Evolutionary conservation across 164 flowering plant species (phyloP), one percentile per base, ranked within the genome.

Genomic region (Dillenia suffruticosa): DNA sequence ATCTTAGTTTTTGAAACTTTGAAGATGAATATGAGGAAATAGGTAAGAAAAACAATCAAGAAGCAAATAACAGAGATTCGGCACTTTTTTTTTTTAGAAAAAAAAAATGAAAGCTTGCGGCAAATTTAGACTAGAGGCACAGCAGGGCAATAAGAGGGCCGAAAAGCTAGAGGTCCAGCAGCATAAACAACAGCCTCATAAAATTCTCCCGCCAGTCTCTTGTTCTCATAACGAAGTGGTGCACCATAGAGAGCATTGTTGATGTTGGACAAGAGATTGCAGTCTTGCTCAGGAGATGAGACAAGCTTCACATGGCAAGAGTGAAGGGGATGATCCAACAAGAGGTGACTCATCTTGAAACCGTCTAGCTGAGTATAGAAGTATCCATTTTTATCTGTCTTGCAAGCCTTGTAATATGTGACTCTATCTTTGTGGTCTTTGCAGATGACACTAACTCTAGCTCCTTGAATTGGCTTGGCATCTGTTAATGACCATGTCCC

Each of bases 111-210:
- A 32, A 32, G 5, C 40, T 32, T 32, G 40, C 6, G 40, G 40
- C 40, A 32, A 32, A 32, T 4, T 32, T 32, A 32, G 40, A 32
- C 40, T 32, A 32, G 73, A 26, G 53, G 50, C 32, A 48, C 43
- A 1, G 73, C 68, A 67, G 78, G 58, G 77, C 96, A 92, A 17
- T 80, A 43, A 12, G 68, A 66, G 15, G 96, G 92, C 15, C 86
- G 84, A 78, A 90, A 90, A 52, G 96, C 97, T 80, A 88, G 51
- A 4, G 96, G 97, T 0, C 89, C 94, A 1, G 89, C 78, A 52
- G 92, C 73, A 57, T 84, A 93, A 15, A 93, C 49, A 13, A 87
- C 85, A 9, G 87, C 89, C 69, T 83, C 84, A 49, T 84, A 85
- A 43, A 65, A 51, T 16, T 46, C 50, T 19, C 79, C 76, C 7